Percentiles rank a stretch among this genome's conserved stretches.
Conservation (phyloP, 1,139 yeast species). For the Yamadazyma jaroonii region DNA sequence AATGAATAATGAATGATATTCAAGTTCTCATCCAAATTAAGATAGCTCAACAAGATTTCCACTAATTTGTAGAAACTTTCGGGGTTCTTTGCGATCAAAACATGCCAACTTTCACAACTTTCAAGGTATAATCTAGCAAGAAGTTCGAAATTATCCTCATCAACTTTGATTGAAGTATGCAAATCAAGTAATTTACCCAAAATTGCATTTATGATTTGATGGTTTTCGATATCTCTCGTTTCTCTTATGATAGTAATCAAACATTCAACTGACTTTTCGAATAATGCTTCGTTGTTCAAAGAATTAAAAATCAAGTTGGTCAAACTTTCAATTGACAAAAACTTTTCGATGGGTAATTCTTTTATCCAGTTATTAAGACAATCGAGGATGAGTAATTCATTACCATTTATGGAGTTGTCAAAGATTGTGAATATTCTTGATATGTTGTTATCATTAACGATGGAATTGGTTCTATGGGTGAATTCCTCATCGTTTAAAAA, state of each 20-base stretch:
- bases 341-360: slow-evolving; percentile 71
- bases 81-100: slow-evolving; percentile 74
- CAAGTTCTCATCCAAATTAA: slow-evolving; percentile 69
- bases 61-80: slow-evolving; percentile 66
- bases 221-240: slow-evolving; percentile 70
- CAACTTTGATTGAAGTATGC: slow-evolving; percentile 48
- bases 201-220: slow-evolving; percentile 61
- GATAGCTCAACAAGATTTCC: slow-evolving; percentile 63
- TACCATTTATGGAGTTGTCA: slow-evolving; percentile 43
- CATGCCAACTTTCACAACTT: slow-evolving; percentile 97
- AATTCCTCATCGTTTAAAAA: slow-evolving; percentile 83
- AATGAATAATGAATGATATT: slow-evolving; percentile 90
- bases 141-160: slow-evolving; percentile 74
- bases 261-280: slow-evolving; percentile 88
- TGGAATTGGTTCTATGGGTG: slow-evolving; percentile 59
- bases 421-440: slow-evolving; percentile 64
- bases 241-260: slow-evolving; percentile 75
- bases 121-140: slow-evolving; percentile 80
- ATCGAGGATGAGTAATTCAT: slow-evolving; percentile 49
- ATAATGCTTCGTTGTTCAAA: slow-evolving; percentile 59
- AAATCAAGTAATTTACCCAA: slow-evolving; percentile 66
- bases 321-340: slow-evolving; percentile 60
- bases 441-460: slow-evolving; percentile 55
- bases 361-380: slow-evolving; percentile 88
- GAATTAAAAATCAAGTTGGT: slow-evolving; percentile 70